Evolutionary conservation across 2,329 filamentous ascomycete genomes (phyloP), one percentile per base, ranked within the genome.

Genomic region (Fusarium siculi): DNA sequence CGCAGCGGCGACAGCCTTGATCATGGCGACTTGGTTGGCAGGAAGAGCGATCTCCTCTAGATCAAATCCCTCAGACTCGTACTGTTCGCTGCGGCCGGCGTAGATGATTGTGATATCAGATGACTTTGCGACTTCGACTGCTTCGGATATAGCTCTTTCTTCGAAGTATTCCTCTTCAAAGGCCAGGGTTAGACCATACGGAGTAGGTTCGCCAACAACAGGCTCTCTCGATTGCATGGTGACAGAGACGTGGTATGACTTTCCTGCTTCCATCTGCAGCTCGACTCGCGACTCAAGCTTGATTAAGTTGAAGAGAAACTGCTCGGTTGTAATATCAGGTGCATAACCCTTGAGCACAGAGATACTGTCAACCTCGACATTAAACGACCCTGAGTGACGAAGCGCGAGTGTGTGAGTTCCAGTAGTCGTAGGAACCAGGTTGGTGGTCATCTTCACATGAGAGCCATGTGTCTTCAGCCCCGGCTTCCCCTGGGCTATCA

Each of bases 361-460:
- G 2, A n/a, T 11, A 0, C 40, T 23, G 1, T 49, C 32, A 3
- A 57, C 18, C 1, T 34, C 42, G 3, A 57, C 0, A 0, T 0
- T 28, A 11, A 57, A 36, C 2, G 40, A n/a, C 1, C 54, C 54
- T 1, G 54, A 57, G 40, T 49, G 54, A 3, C 54, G 40, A 10
- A 57, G 19, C 0, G 54, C 54, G 0, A 57, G 32, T 0, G 40
- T 57, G 4, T 57, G 54, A 3, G 30, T 23, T 15, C 54, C 54
- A 12, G 40, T 57, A 3, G 7, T 57, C 15, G 2, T 12, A 0
- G 54, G 54, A 3, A 36, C 23, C 3, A 57, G 23, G 15, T n/a
- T 49, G 9, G 40, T n/a, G 0, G 15, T 8, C 42, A 57, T 57
- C 8, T 19, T 46, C 0, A 57, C 18, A 18, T 10, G 19, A 19